A percentile compares a stretch with the other conserved stretches of the same genome.
Conservation (phyloP, 2,329 filamentous ascomycete genomes). For the Fusarium stilboides region DNA sequence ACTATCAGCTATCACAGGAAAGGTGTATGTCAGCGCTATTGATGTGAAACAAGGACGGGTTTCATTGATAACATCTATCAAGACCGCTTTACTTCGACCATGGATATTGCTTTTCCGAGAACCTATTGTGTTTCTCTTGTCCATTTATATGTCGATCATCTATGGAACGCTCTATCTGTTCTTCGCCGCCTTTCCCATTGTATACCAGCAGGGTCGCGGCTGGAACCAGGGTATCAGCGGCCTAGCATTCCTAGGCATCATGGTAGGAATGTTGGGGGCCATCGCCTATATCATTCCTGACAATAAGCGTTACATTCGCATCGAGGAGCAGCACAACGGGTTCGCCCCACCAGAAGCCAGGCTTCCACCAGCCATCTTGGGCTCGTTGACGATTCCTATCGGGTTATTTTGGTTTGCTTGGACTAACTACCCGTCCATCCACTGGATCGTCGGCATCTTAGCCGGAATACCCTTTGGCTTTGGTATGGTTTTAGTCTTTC, state of each 20-base stretch:
- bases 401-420: constrained; percentile 73
- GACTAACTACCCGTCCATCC: constrained; percentile 66
- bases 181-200: constrained; percentile 74
- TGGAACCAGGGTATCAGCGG: constrained; percentile 18
- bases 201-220: constrained; percentile 69
- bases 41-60: constrained; percentile 51
- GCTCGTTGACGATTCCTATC: constrained; percentile 1
- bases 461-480: constrained; percentile 62
- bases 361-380: constrained; percentile 5
- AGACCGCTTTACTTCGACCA: constrained; percentile 77
- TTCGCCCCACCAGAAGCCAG: constrained; percentile 10
- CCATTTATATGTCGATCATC: constrained; percentile 84
- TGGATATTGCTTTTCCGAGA: constrained; percentile 66
- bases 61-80: constrained; percentile 60
- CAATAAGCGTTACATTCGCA: constrained; percentile 7
- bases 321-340: constrained; percentile 1
- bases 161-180: constrained; percentile 80
- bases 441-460: constrained; percentile 63
- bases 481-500: constrained; percentile 62
- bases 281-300: neutral
- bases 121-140: constrained; percentile 83
- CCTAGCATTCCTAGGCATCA: constrained; percentile 13
- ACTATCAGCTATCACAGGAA: constrained; percentile 12
- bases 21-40: constrained; percentile 9
- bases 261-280: constrained; percentile 10